Conservation (phyloP, 2,329 filamentous ascomycete genomes). For the Colletotrichum gloeosporioides region DNA sequence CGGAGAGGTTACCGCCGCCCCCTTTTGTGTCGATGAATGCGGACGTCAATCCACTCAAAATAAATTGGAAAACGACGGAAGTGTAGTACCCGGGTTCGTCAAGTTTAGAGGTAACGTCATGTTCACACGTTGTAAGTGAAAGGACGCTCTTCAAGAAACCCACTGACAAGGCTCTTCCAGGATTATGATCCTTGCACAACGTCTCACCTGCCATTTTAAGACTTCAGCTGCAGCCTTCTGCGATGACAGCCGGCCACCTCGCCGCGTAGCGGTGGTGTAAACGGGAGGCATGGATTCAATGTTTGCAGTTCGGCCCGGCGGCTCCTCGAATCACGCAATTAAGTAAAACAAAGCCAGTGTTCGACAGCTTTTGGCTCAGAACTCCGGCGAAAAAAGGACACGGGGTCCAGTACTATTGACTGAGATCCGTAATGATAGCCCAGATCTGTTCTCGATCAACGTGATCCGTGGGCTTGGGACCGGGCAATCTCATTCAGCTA, state of each 20-base stretch:
- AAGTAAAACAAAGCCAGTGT: not conserved
- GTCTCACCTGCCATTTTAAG: not conserved
- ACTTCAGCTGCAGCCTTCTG: not conserved
- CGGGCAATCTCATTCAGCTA: not conserved
- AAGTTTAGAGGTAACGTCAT: not conserved
- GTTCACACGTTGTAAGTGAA: not conserved
- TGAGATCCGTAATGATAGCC: not conserved
- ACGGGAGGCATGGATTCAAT: not conserved
- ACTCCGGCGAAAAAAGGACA: not conserved
- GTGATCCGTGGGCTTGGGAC: not conserved
- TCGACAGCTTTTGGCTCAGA: not conserved
- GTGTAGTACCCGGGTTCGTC: not conserved
- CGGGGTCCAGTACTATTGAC: not conserved
- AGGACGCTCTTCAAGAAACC: not conserved
- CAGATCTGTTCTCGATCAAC: not conserved
- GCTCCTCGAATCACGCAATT: not conserved
- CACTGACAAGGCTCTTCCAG: not conserved
- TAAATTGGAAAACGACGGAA: not conserved
- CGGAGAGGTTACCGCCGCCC: not conserved
- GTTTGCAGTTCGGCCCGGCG: not conserved
- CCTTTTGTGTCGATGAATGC: not conserved
- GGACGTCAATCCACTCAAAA: not conserved
- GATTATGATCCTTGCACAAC: not conserved
- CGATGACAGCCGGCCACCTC: not conserved
- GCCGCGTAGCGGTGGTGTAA: not conserved